Evolutionary conservation across 768 basidiomycete genomes (phyloP).

Genomic region (Gelatoporia subvermispora): DNA sequence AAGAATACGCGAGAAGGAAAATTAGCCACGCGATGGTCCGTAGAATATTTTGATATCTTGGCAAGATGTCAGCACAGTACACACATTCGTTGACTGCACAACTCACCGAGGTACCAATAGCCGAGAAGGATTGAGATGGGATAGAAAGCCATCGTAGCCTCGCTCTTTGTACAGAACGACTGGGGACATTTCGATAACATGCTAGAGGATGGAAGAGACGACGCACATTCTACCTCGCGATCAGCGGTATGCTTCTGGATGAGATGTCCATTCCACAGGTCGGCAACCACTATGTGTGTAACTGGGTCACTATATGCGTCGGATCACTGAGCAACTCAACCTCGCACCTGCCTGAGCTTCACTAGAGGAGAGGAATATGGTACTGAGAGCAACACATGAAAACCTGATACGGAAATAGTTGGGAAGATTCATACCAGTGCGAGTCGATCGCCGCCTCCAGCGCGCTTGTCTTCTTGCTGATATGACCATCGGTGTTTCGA

Average conservation of each 20-base stretch:
- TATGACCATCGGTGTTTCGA: conserved; percentile 67
- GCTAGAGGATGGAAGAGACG: not conserved
- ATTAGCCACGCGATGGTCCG: conserved; percentile 74
- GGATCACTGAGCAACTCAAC: no score
- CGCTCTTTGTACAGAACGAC: conserved; percentile 65
- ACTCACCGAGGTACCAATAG: conserved; percentile 79
- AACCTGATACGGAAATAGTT: not conserved
- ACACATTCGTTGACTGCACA: no score
- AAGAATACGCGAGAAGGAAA: conserved; percentile 77
- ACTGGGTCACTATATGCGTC: no score
- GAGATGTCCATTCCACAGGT: conserved; percentile 79
- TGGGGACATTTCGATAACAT: conserved; percentile 21
- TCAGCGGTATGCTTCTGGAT: conserved; percentile 73
- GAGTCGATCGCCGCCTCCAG: conserved; percentile 91
- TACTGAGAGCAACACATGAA: conserved; percentile 39
- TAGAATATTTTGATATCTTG: conserved; percentile 86
- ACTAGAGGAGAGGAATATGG: conserved; percentile 78
- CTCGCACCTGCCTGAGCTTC: conserved; percentile 81
- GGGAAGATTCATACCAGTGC: conserved; percentile 55
- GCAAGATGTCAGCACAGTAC: no score
- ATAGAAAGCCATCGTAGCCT: conserved; percentile 53
- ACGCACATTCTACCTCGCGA: conserved; percentile 74
- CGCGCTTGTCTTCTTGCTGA: conserved; percentile 68
- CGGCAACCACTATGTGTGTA: conserved; percentile 58
- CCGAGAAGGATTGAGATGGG: conserved; percentile 72